phyloP scores from a whole-genome alignment of 495 filamentous ascomycete species.

The Lepidopterella palustris region DNA sequence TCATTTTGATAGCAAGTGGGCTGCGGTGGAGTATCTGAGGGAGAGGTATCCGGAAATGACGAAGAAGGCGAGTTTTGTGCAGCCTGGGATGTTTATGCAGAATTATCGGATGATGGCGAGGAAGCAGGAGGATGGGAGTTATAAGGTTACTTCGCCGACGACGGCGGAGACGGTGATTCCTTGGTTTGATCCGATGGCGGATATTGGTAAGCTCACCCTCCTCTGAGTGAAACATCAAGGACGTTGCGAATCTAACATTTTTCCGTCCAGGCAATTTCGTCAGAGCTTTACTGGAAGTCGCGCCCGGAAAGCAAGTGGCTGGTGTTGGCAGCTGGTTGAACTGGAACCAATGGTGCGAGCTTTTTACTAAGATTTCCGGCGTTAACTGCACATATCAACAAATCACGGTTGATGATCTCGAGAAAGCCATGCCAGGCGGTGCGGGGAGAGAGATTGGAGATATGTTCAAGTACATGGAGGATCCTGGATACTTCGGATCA shows the following conservation, averaged over 20 bases:
- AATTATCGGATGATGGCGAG: constrained; percentile 30
- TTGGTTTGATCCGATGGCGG: constrained; percentile 29
- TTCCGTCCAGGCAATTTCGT: background rate
- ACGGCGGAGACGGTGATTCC: constrained; percentile 24
- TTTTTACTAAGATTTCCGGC: background rate
- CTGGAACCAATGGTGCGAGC: background rate
- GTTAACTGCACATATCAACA: background rate
- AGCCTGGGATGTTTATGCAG: constrained; percentile 37
- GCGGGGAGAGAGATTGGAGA: constrained; percentile 5
- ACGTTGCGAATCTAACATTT: background rate
- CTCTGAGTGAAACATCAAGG: no score
- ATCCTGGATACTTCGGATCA: constrained; percentile 3
- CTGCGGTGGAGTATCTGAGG: constrained; percentile 40
- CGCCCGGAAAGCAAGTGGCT: constrained; percentile 1
- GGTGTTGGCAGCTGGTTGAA: background rate
- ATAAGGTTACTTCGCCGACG: constrained; percentile 11
- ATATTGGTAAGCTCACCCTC: constrained; percentile 37
- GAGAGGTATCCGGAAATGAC: constrained; percentile 38
- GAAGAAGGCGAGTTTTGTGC: constrained; percentile 40
- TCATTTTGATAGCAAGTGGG: constrained; percentile 35
- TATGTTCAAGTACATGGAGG: constrained; percentile 4
- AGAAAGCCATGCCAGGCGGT: constrained; percentile 4
- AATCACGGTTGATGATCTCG: constrained; percentile 2
- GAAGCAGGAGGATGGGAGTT: constrained; percentile 26
- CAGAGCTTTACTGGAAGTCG: constrained; percentile 2